Conservation (phyloP, 1,284 basidiomycete species). For the Vanrija pseudolonga region DNA sequence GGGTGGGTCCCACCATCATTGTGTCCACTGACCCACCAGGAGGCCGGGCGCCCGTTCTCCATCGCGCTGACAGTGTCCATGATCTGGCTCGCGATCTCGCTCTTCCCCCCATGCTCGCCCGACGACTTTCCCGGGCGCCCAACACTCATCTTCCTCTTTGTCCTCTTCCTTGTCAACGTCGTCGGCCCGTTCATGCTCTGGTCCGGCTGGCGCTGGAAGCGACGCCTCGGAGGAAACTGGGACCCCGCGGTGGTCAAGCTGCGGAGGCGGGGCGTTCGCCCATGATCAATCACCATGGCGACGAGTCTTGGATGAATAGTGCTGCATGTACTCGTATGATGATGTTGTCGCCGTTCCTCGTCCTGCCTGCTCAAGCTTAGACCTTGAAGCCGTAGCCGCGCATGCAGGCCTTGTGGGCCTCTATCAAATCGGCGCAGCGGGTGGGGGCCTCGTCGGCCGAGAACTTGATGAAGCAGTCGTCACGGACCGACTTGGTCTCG, state of each 20-base stretch:
- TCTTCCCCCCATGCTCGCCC: slow-evolving; percentile 6
- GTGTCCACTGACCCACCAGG: slow-evolving; percentile 16
- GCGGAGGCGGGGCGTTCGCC: slow-evolving; percentile 1
- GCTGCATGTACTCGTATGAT: slow-evolving; percentile 9
- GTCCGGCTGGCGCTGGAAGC: slow-evolving; percentile 45
- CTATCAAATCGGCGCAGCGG: slow-evolving; percentile 75
- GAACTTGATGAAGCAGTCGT: slow-evolving; percentile 85
- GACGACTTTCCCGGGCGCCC: neutral
- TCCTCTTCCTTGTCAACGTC: slow-evolving; percentile 31
- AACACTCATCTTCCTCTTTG: slow-evolving; percentile 17
- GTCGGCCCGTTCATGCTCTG: slow-evolving; percentile 39
- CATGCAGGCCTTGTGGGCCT: slow-evolving; percentile 86
- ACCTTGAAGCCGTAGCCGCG: slow-evolving; percentile 77
- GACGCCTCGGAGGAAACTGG: slow-evolving; percentile 39
- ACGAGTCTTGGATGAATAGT: neutral
- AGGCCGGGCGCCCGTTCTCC: slow-evolving; percentile 33
- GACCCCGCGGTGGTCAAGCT: slow-evolving; percentile 36
- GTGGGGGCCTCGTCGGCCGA: slow-evolving; percentile 66
- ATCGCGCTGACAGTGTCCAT: slow-evolving; percentile 32
- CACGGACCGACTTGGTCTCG: slow-evolving; percentile 81
- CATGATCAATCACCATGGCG: too few species aligned
- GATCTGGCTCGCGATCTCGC: slow-evolving; percentile 28
- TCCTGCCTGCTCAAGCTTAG: slow-evolving; percentile 44
- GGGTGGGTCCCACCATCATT: slow-evolving; percentile 54
- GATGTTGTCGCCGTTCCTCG: neutral